Evolutionary conservation across 169 alveolate genomes (phyloP), one percentile per base, ranked within the genome.

Genomic region (Plasmodium ovale): DNA sequence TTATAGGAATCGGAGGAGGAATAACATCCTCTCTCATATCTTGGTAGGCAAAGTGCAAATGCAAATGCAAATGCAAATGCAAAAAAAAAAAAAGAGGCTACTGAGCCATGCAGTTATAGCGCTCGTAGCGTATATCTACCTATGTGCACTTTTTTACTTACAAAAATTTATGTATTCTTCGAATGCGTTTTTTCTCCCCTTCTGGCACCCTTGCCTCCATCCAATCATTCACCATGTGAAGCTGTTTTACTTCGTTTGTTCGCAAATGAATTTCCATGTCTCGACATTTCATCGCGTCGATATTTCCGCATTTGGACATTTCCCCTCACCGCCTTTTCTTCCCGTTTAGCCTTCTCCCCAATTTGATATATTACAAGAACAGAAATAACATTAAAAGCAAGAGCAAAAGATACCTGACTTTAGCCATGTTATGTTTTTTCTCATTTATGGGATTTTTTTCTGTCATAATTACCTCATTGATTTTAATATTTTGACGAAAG

Each of bases 1-100:
- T 79, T 79, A 79, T 79, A 44, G 79, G 89, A 12, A 79, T 79
- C n/a, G 77, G 68, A 6, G 89, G 89, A 47, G 89, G 89, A 62
- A 42, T 79, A 1, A 79, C 79, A 5, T 79, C 89, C n/a, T 33
- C 89, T n/a, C 56, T 79, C 4, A 64, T 79, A 47, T 79, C 89
- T 16, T 79, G 89, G 89, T 79, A 79, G 64, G 58, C 19, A 42
- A 31, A 14, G 27, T 23, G n/a, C 12, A 19, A 29, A 39, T 59
- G 3, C 9, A n/a, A n/a, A n/a, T n/a, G n/a, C n/a, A n/a, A n/a
- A n/a, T n/a, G n/a, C n/a, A n/a, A n/a, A n/a, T n/a, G n/a, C n/a
- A n/a, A 42, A 37, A 42, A 9, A 7, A 12, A 53, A 67, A 39
- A 37, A 68, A 68, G 31, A 68, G 51, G 25, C 6, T 27, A 37